These are phyloP conservation scores for Phoma sp. DNA, from an alignment of 2,329 filamentous ascomycete genomes.

Conservation along the genomic window DNA sequence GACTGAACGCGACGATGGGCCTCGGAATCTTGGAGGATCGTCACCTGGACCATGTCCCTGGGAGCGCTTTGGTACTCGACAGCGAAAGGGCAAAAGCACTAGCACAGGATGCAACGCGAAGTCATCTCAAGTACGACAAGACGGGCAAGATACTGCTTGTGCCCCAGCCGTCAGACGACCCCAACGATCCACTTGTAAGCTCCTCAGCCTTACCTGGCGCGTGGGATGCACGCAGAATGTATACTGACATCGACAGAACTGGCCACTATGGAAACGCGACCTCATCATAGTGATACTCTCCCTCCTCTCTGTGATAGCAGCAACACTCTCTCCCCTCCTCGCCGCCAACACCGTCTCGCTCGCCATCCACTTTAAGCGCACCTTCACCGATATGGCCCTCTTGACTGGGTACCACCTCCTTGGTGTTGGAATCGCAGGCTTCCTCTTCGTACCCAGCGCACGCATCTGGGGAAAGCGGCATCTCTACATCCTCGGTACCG, in stretches of 20 bases:
- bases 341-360: slow-evolving; percentile 87
- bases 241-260: slow-evolving; percentile 63
- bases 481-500: slow-evolving; percentile 78
- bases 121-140: slow-evolving; percentile 73
- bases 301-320: slow-evolving; percentile 81
- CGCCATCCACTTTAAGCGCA: slow-evolving; percentile 67
- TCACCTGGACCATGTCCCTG: slow-evolving; percentile 72
- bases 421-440: slow-evolving; percentile 80
- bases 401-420: slow-evolving; percentile 88
- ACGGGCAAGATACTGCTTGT: slow-evolving; percentile 80
- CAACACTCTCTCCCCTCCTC: slow-evolving; percentile 83
- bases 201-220: slow-evolving; percentile 1
- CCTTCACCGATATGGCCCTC: slow-evolving; percentile 79
- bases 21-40: slow-evolving; percentile 76
- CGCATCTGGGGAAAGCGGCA: slow-evolving; percentile 94
- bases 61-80: slow-evolving; percentile 53
- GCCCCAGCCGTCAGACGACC: slow-evolving; percentile 89
- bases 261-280: slow-evolving; percentile 87
- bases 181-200: slow-evolving; percentile 80
- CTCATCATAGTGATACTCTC: slow-evolving; percentile 80
- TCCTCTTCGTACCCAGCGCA: slow-evolving; percentile 86
- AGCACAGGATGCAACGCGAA: slow-evolving; percentile 37
- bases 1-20: slow-evolving; percentile 55
- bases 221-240: neutral
- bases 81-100: slow-evolving; percentile 34